Conservation (phyloP, 1,284 basidiomycete genomes). For the Trichosporon ovoides region DNA sequence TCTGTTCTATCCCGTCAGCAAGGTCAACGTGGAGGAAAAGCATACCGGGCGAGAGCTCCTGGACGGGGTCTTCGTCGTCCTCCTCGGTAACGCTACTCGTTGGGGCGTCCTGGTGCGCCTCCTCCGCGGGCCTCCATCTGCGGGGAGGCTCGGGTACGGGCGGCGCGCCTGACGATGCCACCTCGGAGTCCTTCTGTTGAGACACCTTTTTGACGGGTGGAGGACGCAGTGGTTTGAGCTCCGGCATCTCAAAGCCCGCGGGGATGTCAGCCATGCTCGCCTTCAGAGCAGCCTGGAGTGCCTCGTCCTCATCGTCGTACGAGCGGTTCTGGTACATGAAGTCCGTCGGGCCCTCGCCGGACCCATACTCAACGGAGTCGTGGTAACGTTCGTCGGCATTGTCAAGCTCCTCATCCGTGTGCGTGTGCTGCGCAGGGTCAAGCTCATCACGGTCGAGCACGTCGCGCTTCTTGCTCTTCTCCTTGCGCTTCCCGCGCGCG, state of each 20-base stretch:
- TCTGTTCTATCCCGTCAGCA: constrained; percentile 64
- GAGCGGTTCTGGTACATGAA: constrained; percentile 39
- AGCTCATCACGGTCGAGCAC: constrained; percentile 38
- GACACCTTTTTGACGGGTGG: neutral
- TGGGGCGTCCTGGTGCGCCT: neutral
- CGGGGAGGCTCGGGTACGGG: constrained; percentile 35
- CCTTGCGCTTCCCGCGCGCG: neutral
- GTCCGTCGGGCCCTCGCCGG: constrained; percentile 31
- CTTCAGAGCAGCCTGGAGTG: constrained; percentile 74
- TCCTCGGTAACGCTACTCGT: constrained; percentile 6
- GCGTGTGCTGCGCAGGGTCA: constrained; percentile 11
- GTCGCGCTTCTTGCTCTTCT: constrained; percentile 6
- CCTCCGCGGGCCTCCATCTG: neutral
- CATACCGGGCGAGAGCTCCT: constrained; percentile 42
- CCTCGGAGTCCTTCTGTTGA: neutral
- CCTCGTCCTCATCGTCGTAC: constrained; percentile 81
- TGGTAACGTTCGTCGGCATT: constrained; percentile 18
- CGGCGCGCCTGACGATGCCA: neutral
- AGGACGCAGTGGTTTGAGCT: constrained; percentile 13
- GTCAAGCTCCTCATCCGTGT: constrained; percentile 27
- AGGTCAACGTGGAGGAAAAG: constrained; percentile 28
- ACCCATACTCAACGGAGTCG: constrained; percentile 11
- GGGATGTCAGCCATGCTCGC: constrained; percentile 71
- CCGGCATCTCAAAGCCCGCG: constrained; percentile 18
- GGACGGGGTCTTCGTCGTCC: constrained; percentile 39